Percentiles rank a stretch among this genome's conserved stretches.
Conservation (phyloP, 2,329 filamentous ascomycete genomes). For the Alternaria brassicae region DNA sequence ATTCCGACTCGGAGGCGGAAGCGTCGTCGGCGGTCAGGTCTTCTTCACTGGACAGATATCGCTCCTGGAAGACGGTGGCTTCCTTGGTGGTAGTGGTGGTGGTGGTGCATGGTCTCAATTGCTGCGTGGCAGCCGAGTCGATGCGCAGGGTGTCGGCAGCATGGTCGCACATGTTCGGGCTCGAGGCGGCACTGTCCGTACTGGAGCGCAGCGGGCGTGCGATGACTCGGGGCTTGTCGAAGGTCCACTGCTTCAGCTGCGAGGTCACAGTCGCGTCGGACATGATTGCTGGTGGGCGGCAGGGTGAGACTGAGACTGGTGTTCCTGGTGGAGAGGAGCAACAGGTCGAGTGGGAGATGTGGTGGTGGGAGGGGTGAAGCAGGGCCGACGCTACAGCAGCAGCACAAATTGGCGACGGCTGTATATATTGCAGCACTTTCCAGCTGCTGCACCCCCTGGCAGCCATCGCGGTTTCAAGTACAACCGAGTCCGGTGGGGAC, state of each 20-base stretch:
- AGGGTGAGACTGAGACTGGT: conserved; percentile 32
- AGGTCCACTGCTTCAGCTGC: conserved; percentile 49
- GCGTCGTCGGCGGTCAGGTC: conserved; percentile 47
- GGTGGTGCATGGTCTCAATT: conserved; percentile 6
- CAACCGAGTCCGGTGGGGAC: conserved; percentile 11
- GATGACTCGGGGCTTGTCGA: conserved; percentile 40
- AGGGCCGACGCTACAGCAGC: conserved; percentile 10
- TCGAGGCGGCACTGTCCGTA: conserved; percentile 43
- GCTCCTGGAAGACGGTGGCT: conserved; percentile 41
- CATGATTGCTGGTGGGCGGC: conserved; percentile 35
- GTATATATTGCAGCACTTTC: conserved; percentile 17
- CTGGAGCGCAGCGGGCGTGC: conserved; percentile 39
- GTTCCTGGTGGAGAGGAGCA: conserved; percentile 3
- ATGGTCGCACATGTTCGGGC: conserved; percentile 46
- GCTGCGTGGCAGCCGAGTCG: conserved; percentile 32
- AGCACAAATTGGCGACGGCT: conserved; percentile 7
- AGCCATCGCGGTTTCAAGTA: conserved; percentile 24
- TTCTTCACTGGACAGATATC: conserved; percentile 51
- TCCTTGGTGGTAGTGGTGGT: conserved; percentile 32
- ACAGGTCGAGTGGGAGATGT: conserved; percentile 7
- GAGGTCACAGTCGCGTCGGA: conserved; percentile 41
- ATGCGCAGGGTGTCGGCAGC: conserved; percentile 46
- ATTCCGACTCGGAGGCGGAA: conserved; percentile 34
- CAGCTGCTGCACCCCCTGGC: conserved; percentile 7
- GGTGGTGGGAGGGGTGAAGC: conserved; percentile 3